These are phyloP conservation scores for Fabrea salina DNA, from an alignment of 169 alveolate species.

Conservation along the genomic window DNA sequence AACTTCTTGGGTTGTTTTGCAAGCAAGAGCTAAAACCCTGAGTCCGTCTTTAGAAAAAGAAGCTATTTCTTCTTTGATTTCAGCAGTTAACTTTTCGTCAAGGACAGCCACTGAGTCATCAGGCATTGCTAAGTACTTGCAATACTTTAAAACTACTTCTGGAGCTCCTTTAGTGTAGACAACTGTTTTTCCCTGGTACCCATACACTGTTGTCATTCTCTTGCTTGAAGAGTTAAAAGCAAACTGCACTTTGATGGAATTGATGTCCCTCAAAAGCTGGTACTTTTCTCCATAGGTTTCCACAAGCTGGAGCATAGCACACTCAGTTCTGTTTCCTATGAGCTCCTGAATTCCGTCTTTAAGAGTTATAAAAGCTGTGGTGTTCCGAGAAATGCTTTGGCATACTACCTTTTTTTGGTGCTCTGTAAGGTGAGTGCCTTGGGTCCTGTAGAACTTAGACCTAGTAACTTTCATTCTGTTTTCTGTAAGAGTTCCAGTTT, in stretches of 20 bases:
- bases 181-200: slow-evolving; percentile 22
- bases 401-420: background rate
- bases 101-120: slow-evolving; percentile 42
- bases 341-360: background rate
- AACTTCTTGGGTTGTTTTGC: too few species aligned
- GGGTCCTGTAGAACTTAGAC: background rate
- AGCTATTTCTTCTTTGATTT: slow-evolving; percentile 25
- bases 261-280: background rate
- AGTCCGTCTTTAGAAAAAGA: background rate
- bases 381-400: slow-evolving; percentile 19
- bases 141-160: slow-evolving; percentile 57
- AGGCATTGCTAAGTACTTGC: slow-evolving; percentile 46
- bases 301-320: slow-evolving; percentile 7
- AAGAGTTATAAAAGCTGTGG: slow-evolving; percentile 24
- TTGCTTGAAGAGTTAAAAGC: slow-evolving; percentile 17
- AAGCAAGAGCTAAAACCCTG: background rate
- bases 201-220: slow-evolving; percentile 26
- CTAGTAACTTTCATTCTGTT: slow-evolving; percentile 39
- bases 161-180: slow-evolving; percentile 80
- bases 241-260: background rate
- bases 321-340: slow-evolving; percentile 21
- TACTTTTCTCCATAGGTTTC: background rate
- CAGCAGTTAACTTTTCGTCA: slow-evolving; percentile 9
- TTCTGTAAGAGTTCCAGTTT: slow-evolving; percentile 80
- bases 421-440: background rate